phyloP scores from a whole-genome alignment of 768 basidiomycete genomes.

The Tephrocybe sp. region DNA sequence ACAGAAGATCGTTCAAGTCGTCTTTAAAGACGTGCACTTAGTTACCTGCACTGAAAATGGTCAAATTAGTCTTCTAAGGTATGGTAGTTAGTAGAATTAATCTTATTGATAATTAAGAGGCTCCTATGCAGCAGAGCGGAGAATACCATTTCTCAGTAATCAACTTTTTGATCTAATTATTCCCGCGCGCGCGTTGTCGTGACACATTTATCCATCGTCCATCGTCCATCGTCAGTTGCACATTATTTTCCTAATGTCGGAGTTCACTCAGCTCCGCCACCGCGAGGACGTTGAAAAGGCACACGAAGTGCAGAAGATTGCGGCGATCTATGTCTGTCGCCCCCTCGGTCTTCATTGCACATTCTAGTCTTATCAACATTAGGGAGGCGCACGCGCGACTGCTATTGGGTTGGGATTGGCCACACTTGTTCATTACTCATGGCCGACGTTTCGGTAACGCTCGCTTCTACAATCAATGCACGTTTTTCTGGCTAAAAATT shows the following conservation, averaged over 20 bases:
- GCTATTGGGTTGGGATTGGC: slow-evolving; percentile 60
- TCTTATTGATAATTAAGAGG: background rate
- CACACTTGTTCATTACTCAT: slow-evolving; percentile 65
- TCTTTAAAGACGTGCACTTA: slow-evolving; percentile 30
- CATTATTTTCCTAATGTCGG: background rate
- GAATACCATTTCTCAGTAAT: no score
- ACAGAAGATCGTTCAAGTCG: slow-evolving; percentile 39
- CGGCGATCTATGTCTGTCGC: slow-evolving; percentile 52
- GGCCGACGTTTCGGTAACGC: slow-evolving; percentile 68
- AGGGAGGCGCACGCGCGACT: slow-evolving; percentile 57
- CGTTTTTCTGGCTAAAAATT: slow-evolving; percentile 2
- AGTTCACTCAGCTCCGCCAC: slow-evolving; percentile 40
- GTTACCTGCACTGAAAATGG: slow-evolving; percentile 40
- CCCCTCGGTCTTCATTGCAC: slow-evolving; percentile 2
- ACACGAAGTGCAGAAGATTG: slow-evolving; percentile 57
- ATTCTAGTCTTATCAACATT: slow-evolving; percentile 12
- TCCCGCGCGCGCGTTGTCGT: no score
- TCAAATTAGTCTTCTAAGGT: slow-evolving; percentile 28
- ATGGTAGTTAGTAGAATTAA: slow-evolving; percentile 3
- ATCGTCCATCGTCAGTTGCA: background rate
- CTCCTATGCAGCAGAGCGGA: no score
- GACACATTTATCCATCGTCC: no score
- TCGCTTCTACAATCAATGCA: no score
- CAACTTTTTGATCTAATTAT: no score
- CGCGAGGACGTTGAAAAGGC: slow-evolving; percentile 59